A percentile compares a stretch with the other conserved stretches of the same genome.
Conservation (phyloP, 164 flowering plant genomes). For the Annona cherimola region DNA sequence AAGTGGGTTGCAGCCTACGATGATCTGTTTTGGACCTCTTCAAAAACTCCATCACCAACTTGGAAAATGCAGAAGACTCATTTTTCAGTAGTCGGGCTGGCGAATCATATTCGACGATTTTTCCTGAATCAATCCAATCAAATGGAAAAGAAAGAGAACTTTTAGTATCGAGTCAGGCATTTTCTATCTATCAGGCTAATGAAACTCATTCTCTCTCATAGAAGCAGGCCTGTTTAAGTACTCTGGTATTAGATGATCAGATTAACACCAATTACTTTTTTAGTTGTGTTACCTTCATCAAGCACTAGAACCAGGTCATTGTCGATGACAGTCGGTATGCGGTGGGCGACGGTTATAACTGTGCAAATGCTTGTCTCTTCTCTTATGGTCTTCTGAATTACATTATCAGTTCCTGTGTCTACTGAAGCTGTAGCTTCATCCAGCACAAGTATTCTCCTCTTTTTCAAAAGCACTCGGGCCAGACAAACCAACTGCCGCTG, state of each 20-base stretch:
- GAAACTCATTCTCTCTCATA: neutral
- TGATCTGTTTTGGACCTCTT: constrained; percentile 40
- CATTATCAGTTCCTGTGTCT: constrained; percentile 72
- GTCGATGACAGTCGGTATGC: constrained; percentile 74
- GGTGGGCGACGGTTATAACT: constrained; percentile 79
- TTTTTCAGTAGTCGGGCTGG: constrained; percentile 47
- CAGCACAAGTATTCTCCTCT: constrained; percentile 58
- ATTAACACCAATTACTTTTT: neutral
- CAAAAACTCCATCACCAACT: constrained; percentile 61
- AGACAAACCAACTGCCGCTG: constrained; percentile 82
- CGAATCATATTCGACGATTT: constrained; percentile 61
- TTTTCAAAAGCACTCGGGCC: constrained; percentile 65
- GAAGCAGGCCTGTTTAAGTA: no score
- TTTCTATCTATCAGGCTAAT: neutral
- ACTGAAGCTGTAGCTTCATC: constrained; percentile 93
- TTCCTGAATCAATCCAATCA: constrained; percentile 42
- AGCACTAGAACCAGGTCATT: constrained; percentile 76
- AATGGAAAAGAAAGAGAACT: neutral
- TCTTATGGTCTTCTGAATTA: constrained; percentile 65
- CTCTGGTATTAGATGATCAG: no score
- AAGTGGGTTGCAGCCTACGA: neutral
- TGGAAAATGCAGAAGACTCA: constrained; percentile 54
- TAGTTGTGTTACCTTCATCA: constrained; percentile 47
- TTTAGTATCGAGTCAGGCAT: neutral
- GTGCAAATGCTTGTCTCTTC: constrained; percentile 61